Evolutionary conservation across 495 filamentous ascomycete genomes (phyloP).

Genomic region (Schizothecium vesticola): DNA sequence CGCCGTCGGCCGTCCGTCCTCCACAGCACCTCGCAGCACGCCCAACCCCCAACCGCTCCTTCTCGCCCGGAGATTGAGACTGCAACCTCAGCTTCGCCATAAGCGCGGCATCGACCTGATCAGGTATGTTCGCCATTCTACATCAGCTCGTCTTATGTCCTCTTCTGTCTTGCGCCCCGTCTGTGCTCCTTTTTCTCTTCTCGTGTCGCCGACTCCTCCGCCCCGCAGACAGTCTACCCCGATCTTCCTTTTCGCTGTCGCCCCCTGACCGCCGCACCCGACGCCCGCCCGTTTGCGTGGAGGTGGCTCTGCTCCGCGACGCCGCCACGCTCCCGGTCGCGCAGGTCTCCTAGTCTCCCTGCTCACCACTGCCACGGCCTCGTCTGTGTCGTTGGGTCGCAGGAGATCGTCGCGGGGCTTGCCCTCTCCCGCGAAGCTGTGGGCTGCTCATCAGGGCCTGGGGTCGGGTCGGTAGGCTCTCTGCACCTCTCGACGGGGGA

Average conservation of each 20-base stretch:
- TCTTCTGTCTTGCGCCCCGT: background rate
- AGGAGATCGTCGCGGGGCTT: conserved; percentile 12
- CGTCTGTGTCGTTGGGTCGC: conserved; percentile 3
- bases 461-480: background rate
- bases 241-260: background rate
- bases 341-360: conserved; percentile 2
- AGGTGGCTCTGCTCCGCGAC: background rate
- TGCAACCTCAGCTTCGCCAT: conserved; percentile 22
- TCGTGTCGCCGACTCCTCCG: background rate
- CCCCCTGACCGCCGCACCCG: background rate
- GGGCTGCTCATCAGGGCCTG: background rate
- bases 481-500: background rate
- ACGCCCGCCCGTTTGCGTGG: background rate
- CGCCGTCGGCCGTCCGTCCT: conserved; percentile 6
- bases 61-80: conserved; percentile 25
- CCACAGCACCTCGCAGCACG: conserved; percentile 5
- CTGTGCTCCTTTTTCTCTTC: background rate
- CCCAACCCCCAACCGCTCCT: conserved; percentile 8
- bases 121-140: conserved; percentile 8
- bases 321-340: background rate
- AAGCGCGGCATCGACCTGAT: conserved; percentile 9
- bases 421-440: conserved; percentile 7
- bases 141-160: background rate
- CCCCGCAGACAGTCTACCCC: background rate
- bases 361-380: conserved; percentile 3